Percentiles rank a stretch among this genome's conserved stretches.
Conservation (phyloP, 345 rosid genomes). For the Brassica nigra region DNA sequence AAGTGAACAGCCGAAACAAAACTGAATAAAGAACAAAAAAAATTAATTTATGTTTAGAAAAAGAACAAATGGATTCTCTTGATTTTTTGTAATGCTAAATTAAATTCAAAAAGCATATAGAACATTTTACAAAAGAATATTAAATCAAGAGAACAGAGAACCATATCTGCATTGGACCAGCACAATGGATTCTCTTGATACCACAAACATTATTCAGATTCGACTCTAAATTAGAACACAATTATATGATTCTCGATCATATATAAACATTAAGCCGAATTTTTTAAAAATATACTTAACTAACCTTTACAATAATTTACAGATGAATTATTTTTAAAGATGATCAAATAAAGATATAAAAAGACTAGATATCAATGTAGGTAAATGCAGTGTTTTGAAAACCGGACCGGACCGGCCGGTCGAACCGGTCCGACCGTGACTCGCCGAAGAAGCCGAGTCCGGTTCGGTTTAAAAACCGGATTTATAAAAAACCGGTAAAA, state of each 20-base stretch:
- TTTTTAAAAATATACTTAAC: neutral
- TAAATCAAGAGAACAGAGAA: neutral
- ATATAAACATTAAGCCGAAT: too few species aligned
- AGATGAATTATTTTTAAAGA: neutral
- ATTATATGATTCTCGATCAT: slow-evolving; percentile 20
- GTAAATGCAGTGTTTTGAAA: neutral
- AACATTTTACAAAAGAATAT: neutral
- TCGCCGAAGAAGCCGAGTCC: too few species aligned
- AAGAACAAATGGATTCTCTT: neutral
- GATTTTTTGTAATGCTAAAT: too few species aligned
- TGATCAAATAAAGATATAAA: neutral
- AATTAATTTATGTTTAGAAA: neutral
- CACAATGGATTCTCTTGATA: slow-evolving; percentile 1
- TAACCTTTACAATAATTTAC: neutral
- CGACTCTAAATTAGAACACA: slow-evolving; percentile 18
- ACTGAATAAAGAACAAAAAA: slow-evolving; percentile 42
- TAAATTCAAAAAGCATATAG: too few species aligned
- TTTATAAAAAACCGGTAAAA: too few species aligned
- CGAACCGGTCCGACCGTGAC: too few species aligned
- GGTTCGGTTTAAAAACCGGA: too few species aligned
- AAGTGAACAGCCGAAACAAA: slow-evolving; percentile 94
- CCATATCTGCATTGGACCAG: neutral
- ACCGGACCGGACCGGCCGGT: too few species aligned
- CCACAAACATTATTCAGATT: slow-evolving; percentile 18
- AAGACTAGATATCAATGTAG: neutral